A percentile compares a stretch with the other conserved stretches of the same genome.
These are phyloP conservation scores for Cyclanthera cordifolia DNA, from an alignment of 306 rosid species.

Conservation along the genomic window DNA sequence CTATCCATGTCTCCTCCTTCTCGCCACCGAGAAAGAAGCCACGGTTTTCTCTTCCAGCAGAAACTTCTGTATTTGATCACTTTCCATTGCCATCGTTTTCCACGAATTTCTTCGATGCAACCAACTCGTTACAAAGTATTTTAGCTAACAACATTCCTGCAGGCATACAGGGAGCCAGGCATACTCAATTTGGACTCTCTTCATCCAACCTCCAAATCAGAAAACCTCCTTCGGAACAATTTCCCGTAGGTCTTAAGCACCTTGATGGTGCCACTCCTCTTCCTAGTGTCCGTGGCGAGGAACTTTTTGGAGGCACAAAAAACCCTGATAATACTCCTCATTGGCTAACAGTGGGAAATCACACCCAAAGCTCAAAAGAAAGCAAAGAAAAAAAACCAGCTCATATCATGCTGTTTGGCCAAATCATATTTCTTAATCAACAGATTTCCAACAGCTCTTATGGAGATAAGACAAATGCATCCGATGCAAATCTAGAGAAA, in stretches of 20 bases:
- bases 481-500: slow-evolving; percentile 42
- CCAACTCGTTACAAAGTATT: slow-evolving; percentile 34
- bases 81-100: slow-evolving; percentile 48
- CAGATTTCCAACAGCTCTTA: slow-evolving; percentile 41
- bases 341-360: slow-evolving; percentile 45
- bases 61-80: slow-evolving; percentile 45
- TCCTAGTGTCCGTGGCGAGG: slow-evolving; percentile 26
- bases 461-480: slow-evolving; percentile 29
- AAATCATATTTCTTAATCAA: slow-evolving; percentile 49
- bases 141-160: slow-evolving; percentile 34
- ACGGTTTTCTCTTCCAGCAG: slow-evolving; percentile 41
- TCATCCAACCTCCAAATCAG: slow-evolving; percentile 44
- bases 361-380: slow-evolving; percentile 37
- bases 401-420: slow-evolving; percentile 72
- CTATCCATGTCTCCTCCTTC: slow-evolving; percentile 59
- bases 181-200: slow-evolving; percentile 64
- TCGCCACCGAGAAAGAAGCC: slow-evolving; percentile 66
- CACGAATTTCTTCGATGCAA: slow-evolving; percentile 33
- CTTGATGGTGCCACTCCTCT: slow-evolving; percentile 28
- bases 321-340: slow-evolving; percentile 38
- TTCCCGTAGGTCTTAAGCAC: slow-evolving; percentile 37
- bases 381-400: slow-evolving; percentile 39
- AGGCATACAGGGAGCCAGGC: slow-evolving; percentile 99
- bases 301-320: slow-evolving; percentile 22
- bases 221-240: slow-evolving; percentile 38